Base-by-base conservation (phyloP, 768 basidiomycete genomes). In the Macrolepiota fuliginosa region DNA sequence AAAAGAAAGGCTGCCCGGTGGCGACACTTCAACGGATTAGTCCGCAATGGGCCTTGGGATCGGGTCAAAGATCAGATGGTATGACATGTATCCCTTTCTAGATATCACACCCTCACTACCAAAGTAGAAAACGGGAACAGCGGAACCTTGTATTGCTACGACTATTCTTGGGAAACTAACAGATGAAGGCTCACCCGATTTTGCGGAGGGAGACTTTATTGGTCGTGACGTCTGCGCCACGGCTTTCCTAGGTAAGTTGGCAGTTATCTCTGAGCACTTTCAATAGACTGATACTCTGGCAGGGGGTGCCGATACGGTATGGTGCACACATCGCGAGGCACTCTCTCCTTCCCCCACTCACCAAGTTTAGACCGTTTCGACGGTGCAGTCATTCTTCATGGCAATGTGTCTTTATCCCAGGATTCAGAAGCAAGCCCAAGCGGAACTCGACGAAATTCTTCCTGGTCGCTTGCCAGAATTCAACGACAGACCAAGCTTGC, bases 371-470 rank as follows among this genome's bases (percentile, higher is more conserved):
- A 63, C 59, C 7, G 58, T 65, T 12, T 65, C 66, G 15, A 40
- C 65, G 2, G 36, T 64, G 4, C 50, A 61, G 46, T 58, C 61
- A 19, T 67, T 66, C 54, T 61, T 66, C 53, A 50, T 67, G 24
- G 66, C 66, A 4, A 66, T 67, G 66, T 56, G 49, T 10, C 63
- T 66, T 32, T 63, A 61, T 52, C 66, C 66, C 3, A 62, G 64
- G 25, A 60, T 54, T 19, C 67, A 68, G 36, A 63, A 45, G 12
- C 60, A 70, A 45, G 75, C 76, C 1, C 78, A 79, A 49, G 66
- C 72, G 15, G 76, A 80, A 61, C 55, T 80, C 11, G 78, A 79
- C 58, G 62, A 54, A 2, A 64, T 77, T 6, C 24, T 78, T 9
- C 76, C 72, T 32, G 70, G 65, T n/a, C 61, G 73, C 11, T 63